Conservation (phyloP, 2,329 filamentous ascomycete species). For the Sordariomycetes sp. region DNA sequence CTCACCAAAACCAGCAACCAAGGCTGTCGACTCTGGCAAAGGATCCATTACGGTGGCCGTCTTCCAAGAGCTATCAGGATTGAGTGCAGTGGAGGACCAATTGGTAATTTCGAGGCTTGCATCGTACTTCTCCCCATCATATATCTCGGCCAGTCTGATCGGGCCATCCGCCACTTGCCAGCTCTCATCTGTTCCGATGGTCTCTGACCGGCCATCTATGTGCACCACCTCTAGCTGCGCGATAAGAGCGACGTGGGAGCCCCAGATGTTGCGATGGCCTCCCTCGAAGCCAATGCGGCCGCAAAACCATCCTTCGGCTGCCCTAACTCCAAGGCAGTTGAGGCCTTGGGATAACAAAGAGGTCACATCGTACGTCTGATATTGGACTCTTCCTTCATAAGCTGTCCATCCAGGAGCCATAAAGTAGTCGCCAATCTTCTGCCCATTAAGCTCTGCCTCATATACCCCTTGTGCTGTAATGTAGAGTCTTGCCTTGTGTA, state of each 20-base stretch:
- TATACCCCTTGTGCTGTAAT: slow-evolving; percentile 2
- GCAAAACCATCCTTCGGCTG: slow-evolving; percentile 1
- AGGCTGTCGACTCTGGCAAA: background rate
- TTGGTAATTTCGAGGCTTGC: background rate
- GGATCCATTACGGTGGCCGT: background rate
- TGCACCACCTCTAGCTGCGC: background rate
- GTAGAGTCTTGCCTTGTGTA: slow-evolving; percentile 1
- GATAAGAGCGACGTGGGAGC: background rate
- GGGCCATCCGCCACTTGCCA: background rate
- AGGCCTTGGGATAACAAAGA: background rate
- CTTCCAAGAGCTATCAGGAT: background rate
- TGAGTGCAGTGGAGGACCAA: background rate
- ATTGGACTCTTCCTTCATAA: slow-evolving; percentile 1
- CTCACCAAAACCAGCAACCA: background rate
- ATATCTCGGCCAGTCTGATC: background rate
- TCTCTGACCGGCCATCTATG: background rate
- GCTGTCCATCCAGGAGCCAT: slow-evolving; percentile 1
- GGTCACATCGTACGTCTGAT: slow-evolving; percentile 2
- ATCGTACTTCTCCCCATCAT: slow-evolving; percentile 2
- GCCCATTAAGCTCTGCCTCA: slow-evolving; percentile 1
- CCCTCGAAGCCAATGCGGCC: slow-evolving; percentile 1
- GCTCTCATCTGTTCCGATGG: background rate
- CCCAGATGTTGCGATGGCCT: slow-evolving; percentile 2
- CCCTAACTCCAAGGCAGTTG: slow-evolving; percentile 1
- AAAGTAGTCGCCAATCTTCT: background rate